Evolutionary conservation across 768 basidiomycete species (phyloP), one percentile per base, ranked within the genome.

Genomic region (Rhodosporidiobolus odoratus): DNA sequence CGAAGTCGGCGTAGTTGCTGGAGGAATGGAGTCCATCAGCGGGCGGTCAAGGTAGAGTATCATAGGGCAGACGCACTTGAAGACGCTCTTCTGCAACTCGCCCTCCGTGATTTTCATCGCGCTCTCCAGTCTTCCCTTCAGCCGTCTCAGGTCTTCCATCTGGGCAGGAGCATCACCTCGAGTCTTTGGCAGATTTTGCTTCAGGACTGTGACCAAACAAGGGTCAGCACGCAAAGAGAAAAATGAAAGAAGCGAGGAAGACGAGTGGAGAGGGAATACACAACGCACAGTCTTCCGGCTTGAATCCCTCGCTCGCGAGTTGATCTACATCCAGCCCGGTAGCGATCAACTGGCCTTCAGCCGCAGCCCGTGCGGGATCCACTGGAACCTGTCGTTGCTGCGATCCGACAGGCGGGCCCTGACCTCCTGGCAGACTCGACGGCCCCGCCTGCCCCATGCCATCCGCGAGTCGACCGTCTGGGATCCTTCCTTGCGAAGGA

Each of bases 1-100:
- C 91, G 78, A 98, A 98, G 79, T 98, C 92, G 56, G 93, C 90
- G 78, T 98, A 98, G 81, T 95, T 98, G 61, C 75, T 75, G 69
- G 40, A 23, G 4, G 23, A 68, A 50, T 43, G 17, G 3, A n/a
- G 25, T 27, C 3, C 0, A 25, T 47, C 25, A 47, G 37, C 19
- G 34, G 19, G 17, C 15, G 17, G 37, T 4, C 3, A 47, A 16
- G 7, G 23, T 17, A 34, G 8, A 58, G 38, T 35, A 34, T 2
- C 35, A 30, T 4, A 12, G n/a, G 30, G 21, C 30, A 27, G 34
- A 8, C 84, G 47, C 75, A 89, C 82, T 94, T 91, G 83, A 96
- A 96, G 0, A 98, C 94, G 76, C 89, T 96, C 71, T 85, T 85
- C 81, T 96, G 92, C 43, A 99, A 80, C 71, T 95, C 90, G 10